These are phyloP conservation scores for Pestalotiopsis sp. DNA, from an alignment of 2,329 filamentous ascomycete genomes.

Conservation along the genomic window DNA sequence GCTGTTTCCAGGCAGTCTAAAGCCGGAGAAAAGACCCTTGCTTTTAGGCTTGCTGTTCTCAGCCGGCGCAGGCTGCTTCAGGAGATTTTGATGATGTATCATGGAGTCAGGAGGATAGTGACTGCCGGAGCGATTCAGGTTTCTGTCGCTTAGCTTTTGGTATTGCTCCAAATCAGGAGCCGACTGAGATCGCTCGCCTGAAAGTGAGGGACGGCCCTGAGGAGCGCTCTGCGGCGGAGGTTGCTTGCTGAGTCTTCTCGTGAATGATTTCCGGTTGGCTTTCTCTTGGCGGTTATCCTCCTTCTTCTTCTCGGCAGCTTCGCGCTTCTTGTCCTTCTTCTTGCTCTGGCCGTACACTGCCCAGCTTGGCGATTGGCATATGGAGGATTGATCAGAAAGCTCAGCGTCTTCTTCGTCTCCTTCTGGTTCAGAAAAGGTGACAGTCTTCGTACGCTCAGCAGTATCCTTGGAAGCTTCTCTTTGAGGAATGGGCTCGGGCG, in stretches of 20 bases:
- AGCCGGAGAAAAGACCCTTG: constrained; percentile 30
- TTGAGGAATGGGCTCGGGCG: background rate
- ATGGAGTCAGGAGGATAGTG: constrained; percentile 20
- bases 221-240: constrained; percentile 27
- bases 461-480: constrained; percentile 21
- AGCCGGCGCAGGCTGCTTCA: constrained; percentile 13
- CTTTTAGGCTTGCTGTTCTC: constrained; percentile 29
- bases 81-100: constrained; percentile 17
- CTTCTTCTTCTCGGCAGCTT: constrained; percentile 41
- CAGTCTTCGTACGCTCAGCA: constrained; percentile 37
- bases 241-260: constrained; percentile 42
- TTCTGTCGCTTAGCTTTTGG: constrained; percentile 21
- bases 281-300: constrained; percentile 43
- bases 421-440: constrained; percentile 40
- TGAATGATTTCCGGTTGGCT: constrained; percentile 39
- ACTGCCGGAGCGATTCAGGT: constrained; percentile 16
- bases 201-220: constrained; percentile 27
- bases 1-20: constrained; percentile 22
- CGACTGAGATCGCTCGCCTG: constrained; percentile 27
- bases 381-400: constrained; percentile 49
- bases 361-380: constrained; percentile 67
- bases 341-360: constrained; percentile 57
- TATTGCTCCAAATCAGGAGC: constrained; percentile 27
- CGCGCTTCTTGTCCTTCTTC: constrained; percentile 48
- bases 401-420: constrained; percentile 33